These are phyloP conservation scores for Hanseniaspora jakobsenii DNA, from an alignment of 805 yeast genomes.

Conservation along the genomic window DNA sequence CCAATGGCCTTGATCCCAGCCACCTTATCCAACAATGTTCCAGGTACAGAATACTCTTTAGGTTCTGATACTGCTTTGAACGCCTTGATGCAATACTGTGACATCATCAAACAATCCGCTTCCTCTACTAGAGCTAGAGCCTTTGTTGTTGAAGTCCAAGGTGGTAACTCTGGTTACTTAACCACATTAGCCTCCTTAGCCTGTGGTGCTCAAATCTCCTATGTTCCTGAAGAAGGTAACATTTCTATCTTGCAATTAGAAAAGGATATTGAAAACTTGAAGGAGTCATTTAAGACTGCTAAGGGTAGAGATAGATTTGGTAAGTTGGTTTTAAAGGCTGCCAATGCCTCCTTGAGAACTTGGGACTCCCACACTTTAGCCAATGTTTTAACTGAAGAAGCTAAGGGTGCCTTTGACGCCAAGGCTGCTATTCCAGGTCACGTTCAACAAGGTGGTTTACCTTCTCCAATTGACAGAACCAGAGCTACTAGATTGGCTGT, in stretches of 20 bases:
- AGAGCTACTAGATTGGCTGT: slow-evolving; percentile 75
- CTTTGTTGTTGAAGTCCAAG: slow-evolving; percentile 95
- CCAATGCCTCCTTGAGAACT: slow-evolving; percentile 57
- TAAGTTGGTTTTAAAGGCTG: slow-evolving; percentile 54
- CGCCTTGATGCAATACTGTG: slow-evolving; percentile 82
- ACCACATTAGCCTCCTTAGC: slow-evolving; percentile 77
- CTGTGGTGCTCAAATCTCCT: slow-evolving; percentile 75
- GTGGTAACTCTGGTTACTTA: slow-evolving; percentile 90
- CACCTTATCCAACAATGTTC: slow-evolving; percentile 92
- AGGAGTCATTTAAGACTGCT: slow-evolving; percentile 46
- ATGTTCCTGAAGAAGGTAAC: slow-evolving; percentile 58
- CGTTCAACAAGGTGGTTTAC: slow-evolving; percentile 93
- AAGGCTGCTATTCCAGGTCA: slow-evolving; percentile 97
- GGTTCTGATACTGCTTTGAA: slow-evolving; percentile 96
- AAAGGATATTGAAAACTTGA: slow-evolving; percentile 51
- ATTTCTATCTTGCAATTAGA: slow-evolving; percentile 48
- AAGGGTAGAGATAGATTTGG: slow-evolving; percentile 59
- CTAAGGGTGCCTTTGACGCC: slow-evolving; percentile 67
- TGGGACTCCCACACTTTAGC: slow-evolving; percentile 74
- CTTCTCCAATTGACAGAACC: slow-evolving; percentile 87
- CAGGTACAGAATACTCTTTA: slow-evolving; percentile 94
- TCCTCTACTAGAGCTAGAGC: slow-evolving; percentile 88
- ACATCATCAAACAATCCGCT: slow-evolving; percentile 87
- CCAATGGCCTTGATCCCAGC: slow-evolving; percentile 93
- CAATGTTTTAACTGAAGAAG: slow-evolving; percentile 69